Conservation (phyloP, 2,329 filamentous ascomycete genomes). For the Ceratocystis destructans region DNA sequence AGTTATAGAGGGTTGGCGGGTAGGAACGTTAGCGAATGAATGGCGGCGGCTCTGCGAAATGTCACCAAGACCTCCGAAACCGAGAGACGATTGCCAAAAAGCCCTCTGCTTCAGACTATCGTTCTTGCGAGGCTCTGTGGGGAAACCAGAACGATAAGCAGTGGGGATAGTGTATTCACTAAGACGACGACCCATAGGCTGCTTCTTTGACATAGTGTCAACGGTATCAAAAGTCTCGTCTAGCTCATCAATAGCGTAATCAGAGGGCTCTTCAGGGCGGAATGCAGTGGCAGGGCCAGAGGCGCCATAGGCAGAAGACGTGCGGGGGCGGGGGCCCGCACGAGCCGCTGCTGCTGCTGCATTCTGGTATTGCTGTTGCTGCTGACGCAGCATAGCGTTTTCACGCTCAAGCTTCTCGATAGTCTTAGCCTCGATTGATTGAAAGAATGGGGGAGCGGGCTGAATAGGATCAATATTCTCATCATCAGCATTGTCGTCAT, state of each 20-base stretch:
- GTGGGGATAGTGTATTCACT: constrained; percentile 39
- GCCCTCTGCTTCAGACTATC: constrained; percentile 50
- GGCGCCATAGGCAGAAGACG: constrained; percentile 38
- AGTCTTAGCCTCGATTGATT: constrained; percentile 44
- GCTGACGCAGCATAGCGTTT: constrained; percentile 47
- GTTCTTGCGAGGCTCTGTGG: constrained; percentile 47
- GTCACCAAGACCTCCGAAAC: constrained; percentile 47
- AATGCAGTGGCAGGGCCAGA: constrained; percentile 36
- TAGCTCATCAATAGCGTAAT: constrained; percentile 59
- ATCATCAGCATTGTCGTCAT: constrained; percentile 54
- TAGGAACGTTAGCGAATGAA: constrained; percentile 60
- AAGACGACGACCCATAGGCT: constrained; percentile 39
- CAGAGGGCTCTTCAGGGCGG: constrained; percentile 42
- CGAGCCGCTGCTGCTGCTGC: constrained; percentile 21
- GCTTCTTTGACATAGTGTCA: constrained; percentile 34
- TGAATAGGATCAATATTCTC: constrained; percentile 42
- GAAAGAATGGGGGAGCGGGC: constrained; percentile 32
- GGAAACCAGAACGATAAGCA: constrained; percentile 35
- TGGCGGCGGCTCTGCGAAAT: constrained; percentile 63
- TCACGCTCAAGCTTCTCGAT: constrained; percentile 50
- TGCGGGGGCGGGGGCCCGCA: constrained; percentile 23
- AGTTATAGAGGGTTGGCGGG: constrained; percentile 49
- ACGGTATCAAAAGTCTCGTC: constrained; percentile 45
- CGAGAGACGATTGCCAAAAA: constrained; percentile 59
- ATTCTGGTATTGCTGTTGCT: constrained; percentile 39